Percentiles rank a stretch among this genome's conserved stretches.
Conservation (phyloP, 2,329 filamentous ascomycete genomes). For the Penicillium italicum region DNA sequence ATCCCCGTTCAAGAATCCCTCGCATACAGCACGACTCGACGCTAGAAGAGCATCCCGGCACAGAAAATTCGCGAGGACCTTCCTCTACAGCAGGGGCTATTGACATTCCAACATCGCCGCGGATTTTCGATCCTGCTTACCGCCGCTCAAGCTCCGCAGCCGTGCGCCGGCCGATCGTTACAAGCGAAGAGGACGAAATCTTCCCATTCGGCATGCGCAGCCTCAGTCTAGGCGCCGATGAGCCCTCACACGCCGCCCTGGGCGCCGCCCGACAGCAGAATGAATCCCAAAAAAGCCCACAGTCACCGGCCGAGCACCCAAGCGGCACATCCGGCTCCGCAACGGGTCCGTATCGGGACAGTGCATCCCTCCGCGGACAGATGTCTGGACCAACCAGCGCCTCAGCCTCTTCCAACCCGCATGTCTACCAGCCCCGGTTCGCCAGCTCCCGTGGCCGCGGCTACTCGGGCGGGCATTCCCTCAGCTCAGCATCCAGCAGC, state of each 20-base stretch:
- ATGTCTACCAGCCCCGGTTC: conserved; percentile 39
- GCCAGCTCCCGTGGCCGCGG: conserved; percentile 38
- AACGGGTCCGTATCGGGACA: conserved; percentile 19
- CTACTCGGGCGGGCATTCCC: conserved; percentile 37
- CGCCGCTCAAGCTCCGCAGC: conserved; percentile 47
- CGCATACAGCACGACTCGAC: conserved; percentile 32
- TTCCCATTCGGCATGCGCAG: conserved; percentile 47
- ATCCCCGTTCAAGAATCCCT: conserved; percentile 30
- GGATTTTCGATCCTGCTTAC: conserved; percentile 40
- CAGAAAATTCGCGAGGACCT: conserved; percentile 33
- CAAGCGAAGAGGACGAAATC: conserved; percentile 45
- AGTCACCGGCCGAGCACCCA: conserved; percentile 21
- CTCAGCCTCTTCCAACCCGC: conserved; percentile 32
- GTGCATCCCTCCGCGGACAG: conserved; percentile 19
- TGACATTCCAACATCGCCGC: conserved; percentile 48
- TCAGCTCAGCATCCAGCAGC: conserved; percentile 41
- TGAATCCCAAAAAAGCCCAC: conserved; percentile 24
- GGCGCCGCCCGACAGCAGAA: conserved; percentile 35
- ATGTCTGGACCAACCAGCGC: conserved; percentile 26
- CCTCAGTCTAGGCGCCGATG: conserved; percentile 46
- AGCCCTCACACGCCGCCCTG: conserved; percentile 32
- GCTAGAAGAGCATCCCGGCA: conserved; percentile 37
- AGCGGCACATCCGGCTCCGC: conserved; percentile 16
- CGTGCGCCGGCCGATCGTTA: conserved; percentile 34
- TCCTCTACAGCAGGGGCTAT: conserved; percentile 44